Conservation (phyloP, 2,329 filamentous ascomycete species). For the Pseudogymnoascus destructans region DNA sequence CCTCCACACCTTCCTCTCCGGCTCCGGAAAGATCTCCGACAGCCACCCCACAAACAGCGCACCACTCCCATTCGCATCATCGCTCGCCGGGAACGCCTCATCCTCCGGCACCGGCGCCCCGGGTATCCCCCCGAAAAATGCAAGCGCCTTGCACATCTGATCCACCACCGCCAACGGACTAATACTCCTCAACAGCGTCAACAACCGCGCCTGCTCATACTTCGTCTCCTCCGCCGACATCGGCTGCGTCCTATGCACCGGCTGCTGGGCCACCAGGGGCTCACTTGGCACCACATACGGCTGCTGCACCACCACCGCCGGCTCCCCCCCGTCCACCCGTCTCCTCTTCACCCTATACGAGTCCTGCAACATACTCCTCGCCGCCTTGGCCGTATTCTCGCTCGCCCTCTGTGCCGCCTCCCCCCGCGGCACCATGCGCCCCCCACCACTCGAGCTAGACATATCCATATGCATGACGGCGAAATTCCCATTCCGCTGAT, state of each 20-base stretch:
- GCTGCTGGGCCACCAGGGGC: neutral
- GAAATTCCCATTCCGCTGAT: constrained; percentile 46
- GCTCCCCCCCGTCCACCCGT: constrained; percentile 17
- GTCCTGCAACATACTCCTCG: constrained; percentile 40
- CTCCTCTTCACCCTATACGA: constrained; percentile 35
- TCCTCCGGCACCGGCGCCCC: constrained; percentile 38
- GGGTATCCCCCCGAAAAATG: constrained; percentile 50
- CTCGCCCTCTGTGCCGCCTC: constrained; percentile 49
- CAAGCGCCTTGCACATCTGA: constrained; percentile 47
- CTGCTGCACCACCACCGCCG: constrained; percentile 10
- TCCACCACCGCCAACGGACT: constrained; percentile 45
- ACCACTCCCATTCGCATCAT: constrained; percentile 42
- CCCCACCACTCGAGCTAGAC: constrained; percentile 32
- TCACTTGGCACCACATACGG: neutral
- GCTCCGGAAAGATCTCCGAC: constrained; percentile 45
- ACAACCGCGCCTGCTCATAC: constrained; percentile 44
- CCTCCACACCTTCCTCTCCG: constrained; percentile 21
- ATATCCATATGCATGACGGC: constrained; percentile 47
- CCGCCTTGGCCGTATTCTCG: constrained; percentile 46
- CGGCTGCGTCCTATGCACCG: constrained; percentile 20
- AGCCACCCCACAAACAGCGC: constrained; percentile 48
- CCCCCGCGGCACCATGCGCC: constrained; percentile 38
- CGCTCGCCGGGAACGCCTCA: constrained; percentile 42
- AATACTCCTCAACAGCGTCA: constrained; percentile 42
- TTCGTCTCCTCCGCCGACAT: constrained; percentile 39